These are phyloP conservation scores for Forsythia viridissima DNA, from an alignment of 257 asterid genomes.

Conservation along the genomic window DNA sequence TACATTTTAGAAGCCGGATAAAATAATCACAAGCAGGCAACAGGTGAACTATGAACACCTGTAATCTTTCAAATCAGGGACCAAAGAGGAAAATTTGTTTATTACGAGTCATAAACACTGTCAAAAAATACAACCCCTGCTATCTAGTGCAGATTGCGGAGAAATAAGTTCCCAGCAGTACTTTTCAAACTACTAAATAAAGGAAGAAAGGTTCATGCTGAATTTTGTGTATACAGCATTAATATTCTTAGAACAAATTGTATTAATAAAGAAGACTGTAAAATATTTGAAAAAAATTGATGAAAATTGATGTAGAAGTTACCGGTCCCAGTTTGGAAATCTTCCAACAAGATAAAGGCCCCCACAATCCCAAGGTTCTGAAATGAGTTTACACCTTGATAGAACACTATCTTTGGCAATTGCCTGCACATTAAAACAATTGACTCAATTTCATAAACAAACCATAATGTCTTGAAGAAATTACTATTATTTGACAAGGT, in stretches of 20 bases:
- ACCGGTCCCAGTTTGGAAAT: constrained; percentile 99
- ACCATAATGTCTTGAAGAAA: background rate
- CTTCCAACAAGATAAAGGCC: constrained; percentile 96
- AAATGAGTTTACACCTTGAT: constrained; percentile 90
- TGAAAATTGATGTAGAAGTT: constrained; percentile 26
- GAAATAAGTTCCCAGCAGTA: background rate
- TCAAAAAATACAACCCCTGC: background rate
- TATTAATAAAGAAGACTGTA: background rate
- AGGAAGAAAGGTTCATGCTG: background rate
- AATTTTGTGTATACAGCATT: background rate
- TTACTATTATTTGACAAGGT: background rate
- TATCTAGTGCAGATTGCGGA: background rate
- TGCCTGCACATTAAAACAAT: constrained; percentile 55
- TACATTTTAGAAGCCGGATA: background rate
- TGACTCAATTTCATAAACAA: constrained; percentile 13
- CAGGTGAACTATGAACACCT: background rate
- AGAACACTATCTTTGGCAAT: constrained; percentile 85
- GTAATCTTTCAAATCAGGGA: background rate
- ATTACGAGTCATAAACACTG: background rate
- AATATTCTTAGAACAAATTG: background rate
- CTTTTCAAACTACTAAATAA: background rate
- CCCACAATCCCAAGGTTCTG: constrained; percentile 99
- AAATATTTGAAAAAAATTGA: background rate
- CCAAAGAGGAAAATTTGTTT: background rate
- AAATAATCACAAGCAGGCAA: background rate